Conservation (phyloP, 129 eudicot species). For the Helichrysum umbraculigerum region DNA sequence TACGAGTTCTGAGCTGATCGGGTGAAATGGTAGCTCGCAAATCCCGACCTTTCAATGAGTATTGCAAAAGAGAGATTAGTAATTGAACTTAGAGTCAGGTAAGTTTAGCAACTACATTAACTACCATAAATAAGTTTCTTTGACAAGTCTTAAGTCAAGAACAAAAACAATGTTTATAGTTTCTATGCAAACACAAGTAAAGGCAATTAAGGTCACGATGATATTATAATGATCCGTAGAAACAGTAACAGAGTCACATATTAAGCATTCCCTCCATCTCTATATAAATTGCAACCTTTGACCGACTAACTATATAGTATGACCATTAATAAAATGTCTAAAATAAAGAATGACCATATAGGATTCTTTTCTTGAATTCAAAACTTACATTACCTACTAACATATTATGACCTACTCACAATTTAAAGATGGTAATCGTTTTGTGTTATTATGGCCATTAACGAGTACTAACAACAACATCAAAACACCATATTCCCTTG, state of each 20-base stretch:
- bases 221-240: background rate
- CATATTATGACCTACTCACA: background rate
- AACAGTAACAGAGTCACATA: background rate
- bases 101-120: background rate
- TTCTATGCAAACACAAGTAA: slow-evolving; percentile 3
- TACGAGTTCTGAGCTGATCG: slow-evolving; percentile 79
- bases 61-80: slow-evolving; percentile 3
- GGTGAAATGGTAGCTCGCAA: slow-evolving; percentile 98
- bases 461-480: slow-evolving; percentile 3
- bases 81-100: background rate
- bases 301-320: background rate
- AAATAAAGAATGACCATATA: background rate
- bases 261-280: slow-evolving; percentile 14
- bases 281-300: background rate
- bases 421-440: background rate
- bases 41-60: slow-evolving; percentile 69
- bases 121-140: background rate
- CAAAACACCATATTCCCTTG: slow-evolving; percentile 3
- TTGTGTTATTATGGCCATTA: background rate
- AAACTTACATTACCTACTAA: no score
- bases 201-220: background rate
- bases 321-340: background rate
- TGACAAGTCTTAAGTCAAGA: background rate
- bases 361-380: no score
- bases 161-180: background rate